phyloP scores from a whole-genome alignment of 2,329 filamentous ascomycete genomes.

The Pseudogymnoascus sp. region DNA sequence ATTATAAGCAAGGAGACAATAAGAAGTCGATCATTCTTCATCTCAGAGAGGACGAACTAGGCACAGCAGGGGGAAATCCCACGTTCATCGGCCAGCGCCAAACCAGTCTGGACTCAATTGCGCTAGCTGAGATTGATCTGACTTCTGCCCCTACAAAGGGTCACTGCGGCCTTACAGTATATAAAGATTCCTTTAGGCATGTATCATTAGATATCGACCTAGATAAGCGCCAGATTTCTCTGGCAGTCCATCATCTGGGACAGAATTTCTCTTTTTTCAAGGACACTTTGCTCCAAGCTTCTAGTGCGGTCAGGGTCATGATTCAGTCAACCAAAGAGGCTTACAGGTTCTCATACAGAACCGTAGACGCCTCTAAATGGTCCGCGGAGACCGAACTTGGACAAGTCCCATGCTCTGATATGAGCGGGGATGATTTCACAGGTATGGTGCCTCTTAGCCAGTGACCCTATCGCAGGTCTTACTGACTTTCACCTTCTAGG shows the following conservation, averaged over 20 bases:
- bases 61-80: conserved; percentile 2
- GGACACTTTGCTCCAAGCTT: neutral
- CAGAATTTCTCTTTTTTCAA: neutral
- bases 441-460: neutral
- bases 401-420: neutral
- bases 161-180: conserved; percentile 19
- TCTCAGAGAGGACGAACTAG: conserved; percentile 7
- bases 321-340: neutral
- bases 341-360: neutral
- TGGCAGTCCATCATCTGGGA: neutral
- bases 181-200: conserved; percentile 22
- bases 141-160: neutral
- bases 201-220: neutral
- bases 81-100: conserved; percentile 20
- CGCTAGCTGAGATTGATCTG: neutral
- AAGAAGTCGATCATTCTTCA: conserved; percentile 9
- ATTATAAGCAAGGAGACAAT: conserved; percentile 14
- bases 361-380: neutral
- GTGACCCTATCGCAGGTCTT: neutral
- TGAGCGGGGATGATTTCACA: neutral
- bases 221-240: neutral
- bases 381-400: neutral
- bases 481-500: neutral
- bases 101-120: conserved; percentile 9
- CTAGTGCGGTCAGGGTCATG: neutral